Evolutionary conservation across 306 rosid genomes (phyloP).

Genomic region (Arachis stenosperma): DNA sequence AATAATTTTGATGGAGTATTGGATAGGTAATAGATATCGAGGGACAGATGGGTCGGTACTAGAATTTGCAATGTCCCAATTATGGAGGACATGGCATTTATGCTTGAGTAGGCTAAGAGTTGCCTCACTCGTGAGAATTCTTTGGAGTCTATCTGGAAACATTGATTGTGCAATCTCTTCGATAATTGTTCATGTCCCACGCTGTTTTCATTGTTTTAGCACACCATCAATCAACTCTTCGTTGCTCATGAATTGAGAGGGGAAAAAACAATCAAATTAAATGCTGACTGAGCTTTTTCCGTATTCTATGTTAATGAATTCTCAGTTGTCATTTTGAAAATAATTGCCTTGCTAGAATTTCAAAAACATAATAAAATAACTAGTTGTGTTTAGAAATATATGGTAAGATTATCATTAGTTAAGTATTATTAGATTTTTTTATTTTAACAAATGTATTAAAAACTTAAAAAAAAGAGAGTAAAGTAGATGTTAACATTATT

Average conservation of each 20-base stretch:
- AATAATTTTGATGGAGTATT: too few relatives aligned
- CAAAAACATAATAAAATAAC: too few relatives aligned
- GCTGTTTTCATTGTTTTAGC: not conserved
- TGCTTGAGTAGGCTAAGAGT: not conserved
- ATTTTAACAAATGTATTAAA: too few relatives aligned
- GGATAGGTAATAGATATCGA: not conserved
- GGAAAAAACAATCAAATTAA: not conserved
- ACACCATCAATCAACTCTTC: not conserved
- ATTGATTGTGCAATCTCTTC: slow-evolving; percentile 8
- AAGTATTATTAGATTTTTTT: too few relatives aligned
- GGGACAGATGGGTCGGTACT: not conserved
- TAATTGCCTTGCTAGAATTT: not conserved
- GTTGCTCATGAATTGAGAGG: not conserved
- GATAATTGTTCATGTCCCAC: not conserved
- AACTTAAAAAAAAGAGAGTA: too few relatives aligned
- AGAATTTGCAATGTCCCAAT: slow-evolving; percentile 18
- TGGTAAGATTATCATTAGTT: too few relatives aligned
- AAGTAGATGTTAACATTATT: not conserved
- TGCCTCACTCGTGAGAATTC: not conserved
- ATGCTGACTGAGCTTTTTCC: not conserved
- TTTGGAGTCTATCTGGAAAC: not conserved
- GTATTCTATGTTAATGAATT: not conserved
- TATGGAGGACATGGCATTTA: slow-evolving; percentile 9
- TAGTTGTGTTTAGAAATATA: too few relatives aligned
- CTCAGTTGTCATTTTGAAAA: not conserved